phyloP scores from a whole-genome alignment of 1,139 yeast genomes.

The Hansenula sp. region DNA sequence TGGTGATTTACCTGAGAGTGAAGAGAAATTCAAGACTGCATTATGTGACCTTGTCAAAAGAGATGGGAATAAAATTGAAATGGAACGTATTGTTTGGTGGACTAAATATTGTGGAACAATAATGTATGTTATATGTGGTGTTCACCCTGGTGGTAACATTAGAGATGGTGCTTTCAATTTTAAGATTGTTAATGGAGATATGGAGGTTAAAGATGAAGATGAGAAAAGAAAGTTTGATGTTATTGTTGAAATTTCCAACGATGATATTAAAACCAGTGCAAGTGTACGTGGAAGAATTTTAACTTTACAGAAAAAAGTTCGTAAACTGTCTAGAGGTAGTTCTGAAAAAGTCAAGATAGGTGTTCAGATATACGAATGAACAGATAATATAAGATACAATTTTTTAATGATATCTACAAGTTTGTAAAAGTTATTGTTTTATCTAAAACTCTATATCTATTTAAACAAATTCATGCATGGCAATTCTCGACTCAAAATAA shows the following conservation, averaged over 20 bases:
- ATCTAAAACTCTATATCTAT: too few species aligned
- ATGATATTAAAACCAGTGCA: conserved; percentile 49
- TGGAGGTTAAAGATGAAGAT: conserved; percentile 23
- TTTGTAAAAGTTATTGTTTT: too few species aligned
- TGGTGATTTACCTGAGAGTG: conserved; percentile 57
- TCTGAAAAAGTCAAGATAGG: conserved; percentile 35
- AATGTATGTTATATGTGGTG: conserved; percentile 70
- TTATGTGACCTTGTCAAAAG: conserved; percentile 34
- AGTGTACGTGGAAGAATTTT: conserved; percentile 50
- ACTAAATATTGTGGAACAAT: conserved; percentile 60
- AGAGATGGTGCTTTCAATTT: conserved; percentile 48
- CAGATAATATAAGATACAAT: too few species aligned
- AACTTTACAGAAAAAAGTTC: conserved; percentile 45
- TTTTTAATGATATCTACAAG: too few species aligned
- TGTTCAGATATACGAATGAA: conserved; percentile 28
- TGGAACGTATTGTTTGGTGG: conserved; percentile 53
- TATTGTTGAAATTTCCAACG: conserved; percentile 42
- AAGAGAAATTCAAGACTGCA: conserved; percentile 38
- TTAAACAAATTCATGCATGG: too few species aligned
- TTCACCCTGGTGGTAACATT: conserved; percentile 70
- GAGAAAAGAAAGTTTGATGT: conserved; percentile 35
- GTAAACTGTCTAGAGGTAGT: conserved; percentile 42
- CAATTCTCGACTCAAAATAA: too few species aligned
- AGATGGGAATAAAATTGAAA: conserved; percentile 40
- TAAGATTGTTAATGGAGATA: conserved; percentile 26